Base-by-base conservation (phyloP, 169 alveolate species). In the Cryptosporidium tyzzeri region DNA sequence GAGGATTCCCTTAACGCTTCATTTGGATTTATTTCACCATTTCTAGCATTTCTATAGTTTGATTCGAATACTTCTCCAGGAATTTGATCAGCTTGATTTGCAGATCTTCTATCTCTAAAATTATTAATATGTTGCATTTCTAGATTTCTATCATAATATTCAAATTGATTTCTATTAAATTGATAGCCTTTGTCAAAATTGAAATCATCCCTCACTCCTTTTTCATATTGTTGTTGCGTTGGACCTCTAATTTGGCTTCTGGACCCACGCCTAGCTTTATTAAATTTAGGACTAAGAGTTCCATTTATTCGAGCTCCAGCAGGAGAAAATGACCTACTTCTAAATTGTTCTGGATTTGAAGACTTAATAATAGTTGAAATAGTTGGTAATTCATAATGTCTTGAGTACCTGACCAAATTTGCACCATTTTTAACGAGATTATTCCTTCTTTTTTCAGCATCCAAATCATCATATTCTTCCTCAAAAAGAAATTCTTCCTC, bases 321-420 rank as follows among this genome's bases (percentile, higher is more conserved):
- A 0, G 89, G 89, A 14, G 89, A 80, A 23, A 80, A 65, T 21
- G 89, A 59, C 31, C 89, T 80, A 23, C 89, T 80, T 31, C 89
- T 80, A 23, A 80, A 80, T 39, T 80, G 89, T 59, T 80, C 89
- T 37, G 89, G 89, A 33, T 80, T 80, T 41, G 75, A 29, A 26
- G 89, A 80, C 31, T 80, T 80, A 9, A 80, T 80, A 23, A 80
- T 62, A 12, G 89, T 65, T 26, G 89, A 80, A 2, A 80, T 80
- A 1, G 89, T 80, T 61, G 89, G 89, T 29, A 80, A 67, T 67
- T 80, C 69, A 80, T 80, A 80, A 35, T 80, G 89, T 10, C 75
- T 62, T 1, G 89, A 61, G 44, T 80, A 80, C 62, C 89, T 80
- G 0, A 80, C 89, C 45, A 80, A 80, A 44, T 44, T 80, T 26